A percentile compares a stretch with the other conserved stretches of the same genome.
phyloP scores from a whole-genome alignment of 257 asterid species.

The Handroanthus guayacan region DNA sequence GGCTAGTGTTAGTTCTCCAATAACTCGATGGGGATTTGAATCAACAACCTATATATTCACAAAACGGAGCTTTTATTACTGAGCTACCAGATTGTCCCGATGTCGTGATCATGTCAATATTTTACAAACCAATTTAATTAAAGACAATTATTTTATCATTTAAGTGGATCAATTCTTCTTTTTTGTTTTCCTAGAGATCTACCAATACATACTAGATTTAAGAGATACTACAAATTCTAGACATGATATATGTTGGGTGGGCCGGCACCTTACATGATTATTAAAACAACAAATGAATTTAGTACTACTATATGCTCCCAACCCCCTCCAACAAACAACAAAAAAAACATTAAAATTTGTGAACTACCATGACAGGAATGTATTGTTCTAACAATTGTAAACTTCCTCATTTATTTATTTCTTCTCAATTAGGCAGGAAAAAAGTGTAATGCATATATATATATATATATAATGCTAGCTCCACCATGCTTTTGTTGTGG shows the following conservation, averaged over 20 bases:
- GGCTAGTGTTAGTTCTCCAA: too few relatives aligned
- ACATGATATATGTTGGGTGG: conserved; percentile 24
- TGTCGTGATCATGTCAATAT: too few relatives aligned
- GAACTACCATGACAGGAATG: background rate
- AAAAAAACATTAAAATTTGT: background rate
- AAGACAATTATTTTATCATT: too few relatives aligned
- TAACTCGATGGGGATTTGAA: too few relatives aligned
- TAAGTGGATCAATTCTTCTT: too few relatives aligned
- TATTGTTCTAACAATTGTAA: background rate
- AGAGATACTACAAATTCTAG: conserved; percentile 19
- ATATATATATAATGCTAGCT: too few relatives aligned
- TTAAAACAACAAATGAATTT: background rate
- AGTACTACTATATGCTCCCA: background rate
- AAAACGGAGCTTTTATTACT: too few relatives aligned
- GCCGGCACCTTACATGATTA: background rate
- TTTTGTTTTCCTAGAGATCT: background rate
- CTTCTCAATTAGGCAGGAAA: conserved; percentile 16
- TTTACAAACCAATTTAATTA: too few relatives aligned
- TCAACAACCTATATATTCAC: too few relatives aligned
- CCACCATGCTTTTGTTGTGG: background rate
- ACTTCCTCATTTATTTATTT: background rate
- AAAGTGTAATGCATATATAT: background rate
- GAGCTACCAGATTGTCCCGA: too few relatives aligned
- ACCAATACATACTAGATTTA: conserved; percentile 1
- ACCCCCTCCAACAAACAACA: background rate